phyloP scores from a whole-genome alignment of 306 rosid genomes.

The Fagus crenata region DNA sequence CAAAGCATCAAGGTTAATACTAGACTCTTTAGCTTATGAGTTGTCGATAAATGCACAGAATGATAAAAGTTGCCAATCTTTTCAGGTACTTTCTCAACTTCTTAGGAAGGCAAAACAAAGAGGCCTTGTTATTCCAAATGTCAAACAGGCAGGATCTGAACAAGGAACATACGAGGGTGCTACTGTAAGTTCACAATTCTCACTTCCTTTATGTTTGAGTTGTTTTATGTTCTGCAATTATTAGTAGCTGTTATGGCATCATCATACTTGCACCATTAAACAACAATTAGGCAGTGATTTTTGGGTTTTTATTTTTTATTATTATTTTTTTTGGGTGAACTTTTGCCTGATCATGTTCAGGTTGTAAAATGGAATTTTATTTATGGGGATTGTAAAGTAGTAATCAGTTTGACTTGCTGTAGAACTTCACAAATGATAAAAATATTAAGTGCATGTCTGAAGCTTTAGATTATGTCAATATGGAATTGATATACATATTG shows the following conservation, averaged over 20 bases:
- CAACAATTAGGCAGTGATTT: slow-evolving; percentile 7
- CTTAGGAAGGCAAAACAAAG: slow-evolving; percentile 96
- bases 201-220: background rate
- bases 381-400: background rate
- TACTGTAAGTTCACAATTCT: slow-evolving; percentile 64
- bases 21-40: slow-evolving; percentile 3
- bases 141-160: slow-evolving; percentile 90
- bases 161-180: slow-evolving; percentile 99
- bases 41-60: slow-evolving; percentile 8
- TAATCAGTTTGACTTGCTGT: background rate
- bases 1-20: slow-evolving; percentile 82
- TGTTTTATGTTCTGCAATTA: background rate
- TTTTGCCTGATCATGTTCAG: background rate
- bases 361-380: background rate
- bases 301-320: background rate
- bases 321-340: background rate
- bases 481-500: background rate
- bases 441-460: background rate
- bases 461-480: background rate
- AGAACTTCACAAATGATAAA: background rate
- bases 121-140: slow-evolving; percentile 81
- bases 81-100: slow-evolving; percentile 96
- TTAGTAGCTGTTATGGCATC: background rate
- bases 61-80: slow-evolving; percentile 15
- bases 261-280: background rate